Percentiles rank a stretch among this genome's conserved stretches.
Conservation (phyloP, 23 red algal species). For the Gracilaria caudata region DNA sequence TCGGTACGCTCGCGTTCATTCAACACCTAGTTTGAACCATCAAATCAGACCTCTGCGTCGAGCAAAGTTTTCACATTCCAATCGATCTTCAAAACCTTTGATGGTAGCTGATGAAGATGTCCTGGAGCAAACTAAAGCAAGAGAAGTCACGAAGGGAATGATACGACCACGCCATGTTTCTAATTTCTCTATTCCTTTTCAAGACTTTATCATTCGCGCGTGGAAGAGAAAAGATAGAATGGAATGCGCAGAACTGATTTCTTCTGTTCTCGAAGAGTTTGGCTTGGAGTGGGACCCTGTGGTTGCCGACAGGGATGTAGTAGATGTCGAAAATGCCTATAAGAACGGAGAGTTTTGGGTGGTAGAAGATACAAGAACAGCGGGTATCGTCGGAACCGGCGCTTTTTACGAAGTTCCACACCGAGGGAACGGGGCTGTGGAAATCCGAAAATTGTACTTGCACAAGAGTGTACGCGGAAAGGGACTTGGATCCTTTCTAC, state of each 20-base stretch:
- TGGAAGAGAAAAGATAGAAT: slow-evolving; percentile 55
- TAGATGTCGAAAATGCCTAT: slow-evolving; percentile 44
- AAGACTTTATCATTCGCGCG: slow-evolving; percentile 52
- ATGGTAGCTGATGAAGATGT: slow-evolving; percentile 22
- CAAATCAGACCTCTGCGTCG: not conserved
- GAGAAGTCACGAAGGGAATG: not conserved
- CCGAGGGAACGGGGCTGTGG: slow-evolving; percentile 31
- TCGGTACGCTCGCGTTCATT: not conserved
- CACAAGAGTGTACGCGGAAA: slow-evolving; percentile 43
- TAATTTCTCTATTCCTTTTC: slow-evolving; percentile 57
- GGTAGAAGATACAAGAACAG: slow-evolving; percentile 45
- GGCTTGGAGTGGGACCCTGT: slow-evolving; percentile 47
- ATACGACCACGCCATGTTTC: slow-evolving; percentile 31
- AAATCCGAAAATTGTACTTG: slow-evolving; percentile 82
- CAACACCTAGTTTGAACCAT: slow-evolving; percentile 1
- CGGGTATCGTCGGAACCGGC: slow-evolving; percentile 57
- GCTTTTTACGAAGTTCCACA: slow-evolving; percentile 70
- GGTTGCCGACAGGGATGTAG: slow-evolving; percentile 56
- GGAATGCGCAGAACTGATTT: slow-evolving; percentile 51
- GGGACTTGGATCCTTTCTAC: slow-evolving; percentile 64
- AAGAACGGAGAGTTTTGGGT: slow-evolving; percentile 76
- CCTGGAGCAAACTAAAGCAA: too few relatives aligned
- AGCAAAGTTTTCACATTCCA: not conserved
- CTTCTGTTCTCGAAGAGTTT: slow-evolving; percentile 33
- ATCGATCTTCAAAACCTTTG: not conserved